Evolutionary conservation across 352 stramenopile genomes (phyloP).

Genomic region (Phytopythium boreale): DNA sequence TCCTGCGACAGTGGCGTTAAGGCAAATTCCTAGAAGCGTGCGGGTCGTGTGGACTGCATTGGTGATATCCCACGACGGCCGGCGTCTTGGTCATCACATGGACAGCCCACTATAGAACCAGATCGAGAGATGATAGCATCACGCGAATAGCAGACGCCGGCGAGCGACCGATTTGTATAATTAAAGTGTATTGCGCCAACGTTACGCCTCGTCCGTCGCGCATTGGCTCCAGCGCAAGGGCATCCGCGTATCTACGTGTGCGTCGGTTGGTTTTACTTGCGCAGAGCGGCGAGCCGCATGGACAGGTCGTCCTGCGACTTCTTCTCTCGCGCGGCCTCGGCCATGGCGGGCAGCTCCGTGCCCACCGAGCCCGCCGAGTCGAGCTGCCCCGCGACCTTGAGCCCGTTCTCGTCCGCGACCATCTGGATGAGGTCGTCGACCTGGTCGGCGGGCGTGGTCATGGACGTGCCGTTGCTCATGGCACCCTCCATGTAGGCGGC

Average conservation of each 20-base stretch:
- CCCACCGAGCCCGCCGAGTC: constrained; percentile 90
- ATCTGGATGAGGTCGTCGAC: constrained; percentile 97
- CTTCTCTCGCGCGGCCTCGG: constrained; percentile 71
- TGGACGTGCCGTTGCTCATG: constrained; percentile 95
- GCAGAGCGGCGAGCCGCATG: constrained; percentile 75
- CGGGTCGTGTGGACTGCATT: too few species aligned
- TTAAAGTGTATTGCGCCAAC: not conserved
- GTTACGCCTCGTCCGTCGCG: not conserved
- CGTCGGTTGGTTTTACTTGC: too few species aligned
- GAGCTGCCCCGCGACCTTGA: constrained; percentile 93
- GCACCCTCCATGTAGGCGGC: constrained; percentile 97
- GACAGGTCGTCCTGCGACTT: constrained; percentile 82
- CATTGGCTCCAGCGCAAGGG: not conserved
- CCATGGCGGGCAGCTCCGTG: constrained; percentile 53
- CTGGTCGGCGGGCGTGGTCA: constrained; percentile 95
- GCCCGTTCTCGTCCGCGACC: constrained; percentile 97
- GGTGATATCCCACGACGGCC: too few species aligned
- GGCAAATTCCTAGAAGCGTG: too few species aligned
- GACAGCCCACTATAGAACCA: not conserved
- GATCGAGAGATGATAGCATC: too few species aligned
- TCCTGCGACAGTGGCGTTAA: too few species aligned
- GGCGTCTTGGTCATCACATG: too few species aligned
- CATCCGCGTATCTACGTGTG: too few species aligned
- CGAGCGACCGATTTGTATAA: not conserved
- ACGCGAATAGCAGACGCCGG: not conserved